A percentile compares a stretch with the other conserved stretches of the same genome.
phyloP scores from a whole-genome alignment of 768 basidiomycete genomes.

The Boletus edulis region DNA sequence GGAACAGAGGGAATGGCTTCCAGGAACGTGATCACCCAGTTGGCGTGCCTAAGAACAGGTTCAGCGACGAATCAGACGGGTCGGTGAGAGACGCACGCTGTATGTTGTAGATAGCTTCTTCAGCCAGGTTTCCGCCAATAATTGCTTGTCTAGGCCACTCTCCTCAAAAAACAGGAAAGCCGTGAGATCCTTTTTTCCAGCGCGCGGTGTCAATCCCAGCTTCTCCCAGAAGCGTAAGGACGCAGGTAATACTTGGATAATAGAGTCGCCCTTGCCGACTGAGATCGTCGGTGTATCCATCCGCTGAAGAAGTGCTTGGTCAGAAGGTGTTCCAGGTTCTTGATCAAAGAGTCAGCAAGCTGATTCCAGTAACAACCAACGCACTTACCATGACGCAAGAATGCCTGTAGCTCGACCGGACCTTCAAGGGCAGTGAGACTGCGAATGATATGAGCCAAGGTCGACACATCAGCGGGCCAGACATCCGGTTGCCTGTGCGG shows the following conservation, averaged over 20 bases:
- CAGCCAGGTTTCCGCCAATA: conserved; percentile 60
- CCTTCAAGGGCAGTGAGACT: conserved; percentile 37
- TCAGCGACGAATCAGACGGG: conserved; percentile 11
- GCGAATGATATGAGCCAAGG: conserved; percentile 38
- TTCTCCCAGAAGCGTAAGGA: conserved; percentile 87
- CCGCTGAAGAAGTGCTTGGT: conserved; percentile 21
- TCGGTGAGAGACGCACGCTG: conserved; percentile 42
- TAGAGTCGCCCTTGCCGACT: conserved; percentile 62
- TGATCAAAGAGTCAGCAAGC: not conserved
- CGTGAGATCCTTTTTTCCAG: conserved; percentile 68
- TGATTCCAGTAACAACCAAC: not conserved
- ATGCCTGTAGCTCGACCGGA: conserved; percentile 40
- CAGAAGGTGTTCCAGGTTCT: conserved; percentile 3
- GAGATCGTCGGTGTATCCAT: conserved; percentile 59
- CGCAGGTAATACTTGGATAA: conserved; percentile 68
- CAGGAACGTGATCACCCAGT: conserved; percentile 55
- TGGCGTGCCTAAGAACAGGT: conserved; percentile 49
- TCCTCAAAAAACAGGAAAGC: conserved; percentile 72
- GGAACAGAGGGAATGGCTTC: conserved; percentile 43
- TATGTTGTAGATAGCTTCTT: conserved; percentile 51
- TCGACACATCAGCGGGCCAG: conserved; percentile 59
- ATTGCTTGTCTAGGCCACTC: conserved; percentile 44
- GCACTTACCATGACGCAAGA: conserved; percentile 42
- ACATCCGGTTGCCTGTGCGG: conserved; percentile 33
- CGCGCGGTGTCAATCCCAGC: conserved; percentile 66